Evolutionary conservation across 805 yeast genomes (phyloP), one percentile per base, ranked within the genome.

Genomic region (Ogataea henricii): DNA sequence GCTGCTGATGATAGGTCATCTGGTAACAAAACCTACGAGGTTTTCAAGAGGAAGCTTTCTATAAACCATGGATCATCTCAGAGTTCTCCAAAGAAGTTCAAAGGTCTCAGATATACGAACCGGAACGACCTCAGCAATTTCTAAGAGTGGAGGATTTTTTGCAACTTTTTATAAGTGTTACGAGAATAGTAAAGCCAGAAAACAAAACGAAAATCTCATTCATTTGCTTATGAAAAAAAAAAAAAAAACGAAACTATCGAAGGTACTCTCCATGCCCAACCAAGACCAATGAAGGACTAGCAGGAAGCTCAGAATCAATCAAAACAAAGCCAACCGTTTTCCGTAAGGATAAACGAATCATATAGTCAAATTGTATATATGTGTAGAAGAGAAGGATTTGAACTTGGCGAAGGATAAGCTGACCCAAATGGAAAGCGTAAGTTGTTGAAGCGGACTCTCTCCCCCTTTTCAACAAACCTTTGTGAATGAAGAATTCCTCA

Each of bases 91-190:
- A 55, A 53, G 21, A 53, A 55, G 26, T 44, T 52, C 21, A 55
- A 55, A 37, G 59, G 56, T 8, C 35, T 55, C 17, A 55, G 55
- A 43, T 45, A 46, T 35, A 49, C 57, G 25, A 55, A 55, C 30
- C 40, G 59, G 8, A 49, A 47, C 16, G 59, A 55, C 35, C 32
- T 53, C 4, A 45, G 48, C 26, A 49, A 55, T 43, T 30, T 48
- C 20, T 54, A 40, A 6, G 18, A 14, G 9, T 3, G 34, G 34
- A n/a, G 34, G 16, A 30, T 3, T 16, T 9, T 30, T 14, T 30
- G 16, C 34, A 17, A 5, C 3, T 8, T 13, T 12, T 30, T 6
- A 14, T 30, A 13, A 30, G 34, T 30, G 34, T 30, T 30, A 34
- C 14, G 22, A 34, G 23, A 34, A 12, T 10, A 18, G 16, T 17